phyloP scores from a whole-genome alignment of 345 rosid genomes.

The Brassica rapa region DNA sequence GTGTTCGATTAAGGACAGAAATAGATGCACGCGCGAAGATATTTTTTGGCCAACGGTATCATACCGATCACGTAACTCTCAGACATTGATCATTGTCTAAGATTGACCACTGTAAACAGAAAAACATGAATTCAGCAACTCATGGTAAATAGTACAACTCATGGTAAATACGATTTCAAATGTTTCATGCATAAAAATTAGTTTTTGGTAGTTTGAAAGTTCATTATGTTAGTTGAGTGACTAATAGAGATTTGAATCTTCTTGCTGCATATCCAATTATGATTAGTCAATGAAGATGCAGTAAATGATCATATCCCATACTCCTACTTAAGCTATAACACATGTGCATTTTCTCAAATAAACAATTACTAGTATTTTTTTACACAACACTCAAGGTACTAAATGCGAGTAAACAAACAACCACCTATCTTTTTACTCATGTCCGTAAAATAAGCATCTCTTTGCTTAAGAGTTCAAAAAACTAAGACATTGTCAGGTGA shows the following conservation, averaged over 20 bases:
- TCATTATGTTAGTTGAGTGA: not conserved
- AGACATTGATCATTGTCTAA: not conserved
- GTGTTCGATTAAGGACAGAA: not conserved
- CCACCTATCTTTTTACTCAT: not conserved
- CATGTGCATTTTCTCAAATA: not conserved
- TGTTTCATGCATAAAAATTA: not conserved
- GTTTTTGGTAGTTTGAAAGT: not conserved
- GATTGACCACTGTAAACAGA: not conserved
- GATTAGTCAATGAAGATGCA: not conserved
- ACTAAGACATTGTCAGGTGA: constrained; percentile 6
- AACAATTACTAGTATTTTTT: not conserved
- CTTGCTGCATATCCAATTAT: not conserved
- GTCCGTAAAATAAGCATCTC: not conserved
- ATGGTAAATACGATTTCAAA: not conserved
- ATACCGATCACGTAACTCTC: not conserved
- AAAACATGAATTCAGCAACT: not conserved
- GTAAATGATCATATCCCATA: not conserved
- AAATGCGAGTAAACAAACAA: constrained; percentile 12
- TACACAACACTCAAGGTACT: constrained; percentile 12
- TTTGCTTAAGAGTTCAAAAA: constrained; percentile 14
- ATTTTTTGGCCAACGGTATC: not conserved
- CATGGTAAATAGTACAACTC: not conserved
- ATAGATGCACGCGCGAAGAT: not conserved
- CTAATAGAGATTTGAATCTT: not conserved
- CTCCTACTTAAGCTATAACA: not conserved